phyloP scores from a whole-genome alignment of 1,284 basidiomycete species.

The Schizophyllum amplum region DNA sequence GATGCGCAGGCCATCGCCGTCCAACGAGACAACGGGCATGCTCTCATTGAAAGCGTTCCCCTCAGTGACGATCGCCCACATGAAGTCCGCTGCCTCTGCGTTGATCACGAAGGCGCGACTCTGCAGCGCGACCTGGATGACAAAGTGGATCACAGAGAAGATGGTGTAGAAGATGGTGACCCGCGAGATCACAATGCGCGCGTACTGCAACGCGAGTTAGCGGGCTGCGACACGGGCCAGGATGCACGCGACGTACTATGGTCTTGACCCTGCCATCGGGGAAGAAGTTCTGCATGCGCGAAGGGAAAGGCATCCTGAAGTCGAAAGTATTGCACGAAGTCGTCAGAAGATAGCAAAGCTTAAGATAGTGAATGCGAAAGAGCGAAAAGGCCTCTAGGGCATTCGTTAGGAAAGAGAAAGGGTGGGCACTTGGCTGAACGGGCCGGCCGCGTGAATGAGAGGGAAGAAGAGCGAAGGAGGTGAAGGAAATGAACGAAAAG shows the following conservation, averaged over 20 bases:
- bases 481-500: conserved; percentile 15
- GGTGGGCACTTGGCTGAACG: not conserved
- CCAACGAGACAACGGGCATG: conserved; percentile 39
- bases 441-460: not conserved
- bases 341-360: conserved; percentile 5
- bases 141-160: conserved; percentile 60
- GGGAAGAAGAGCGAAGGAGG: conserved; percentile 19
- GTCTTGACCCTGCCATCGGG: not conserved
- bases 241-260: not conserved
- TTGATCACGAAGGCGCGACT: conserved; percentile 60
- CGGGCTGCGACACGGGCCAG: not conserved
- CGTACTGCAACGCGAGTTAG: conserved; percentile 41
- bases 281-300: conserved; percentile 13
- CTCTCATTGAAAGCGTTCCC: conserved; percentile 41
- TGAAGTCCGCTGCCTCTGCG: conserved; percentile 42
- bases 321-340: not conserved
- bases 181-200: conserved; percentile 59
- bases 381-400: conserved; percentile 41
- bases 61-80: conserved; percentile 41
- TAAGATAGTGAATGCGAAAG: conserved; percentile 18
- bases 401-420: conserved; percentile 14
- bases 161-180: conserved; percentile 58
- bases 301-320: not conserved
- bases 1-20: conserved; percentile 37
- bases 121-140: conserved; percentile 63